phyloP scores from a whole-genome alignment of 495 filamentous ascomycete genomes.

The Annulohypoxylon moriforme region DNA sequence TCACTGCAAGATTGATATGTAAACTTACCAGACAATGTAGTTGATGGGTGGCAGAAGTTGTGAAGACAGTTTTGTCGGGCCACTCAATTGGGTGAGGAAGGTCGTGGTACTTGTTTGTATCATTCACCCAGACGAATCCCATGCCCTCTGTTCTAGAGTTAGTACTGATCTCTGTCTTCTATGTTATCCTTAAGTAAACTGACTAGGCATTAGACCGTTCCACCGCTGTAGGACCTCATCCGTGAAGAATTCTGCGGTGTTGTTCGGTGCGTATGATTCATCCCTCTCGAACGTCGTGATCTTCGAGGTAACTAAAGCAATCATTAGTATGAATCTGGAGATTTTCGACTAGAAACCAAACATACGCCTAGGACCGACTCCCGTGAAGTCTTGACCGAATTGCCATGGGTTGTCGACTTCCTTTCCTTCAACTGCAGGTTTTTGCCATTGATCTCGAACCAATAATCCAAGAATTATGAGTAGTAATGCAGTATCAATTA shows the following conservation, averaged over 20 bases:
- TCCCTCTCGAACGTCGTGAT: slow-evolving; percentile 57
- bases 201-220: slow-evolving; percentile 59
- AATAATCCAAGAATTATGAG: slow-evolving; percentile 51
- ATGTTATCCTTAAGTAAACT: slow-evolving; percentile 4
- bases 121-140: slow-evolving; percentile 61
- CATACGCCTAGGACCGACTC: slow-evolving; percentile 52
- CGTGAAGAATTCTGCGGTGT: slow-evolving; percentile 60
- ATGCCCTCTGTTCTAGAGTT: slow-evolving; percentile 51
- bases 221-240: slow-evolving; percentile 55
- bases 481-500: slow-evolving; percentile 50
- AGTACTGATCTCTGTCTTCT: neutral
- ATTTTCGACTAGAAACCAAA: neutral
- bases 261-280: slow-evolving; percentile 57
- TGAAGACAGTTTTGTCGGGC: slow-evolving; percentile 62
- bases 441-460: slow-evolving; percentile 46
- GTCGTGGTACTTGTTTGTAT: slow-evolving; percentile 58
- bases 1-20: no score
- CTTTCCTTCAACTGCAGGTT: slow-evolving; percentile 29
- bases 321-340: neutral
- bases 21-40: slow-evolving; percentile 55
- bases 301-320: slow-evolving; percentile 51
- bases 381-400: slow-evolving; percentile 56
- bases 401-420: slow-evolving; percentile 49
- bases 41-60: slow-evolving; percentile 59
- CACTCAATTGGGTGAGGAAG: slow-evolving; percentile 59